Conservation (phyloP, 257 asterid species). For the Solanum clarkiae region DNA sequence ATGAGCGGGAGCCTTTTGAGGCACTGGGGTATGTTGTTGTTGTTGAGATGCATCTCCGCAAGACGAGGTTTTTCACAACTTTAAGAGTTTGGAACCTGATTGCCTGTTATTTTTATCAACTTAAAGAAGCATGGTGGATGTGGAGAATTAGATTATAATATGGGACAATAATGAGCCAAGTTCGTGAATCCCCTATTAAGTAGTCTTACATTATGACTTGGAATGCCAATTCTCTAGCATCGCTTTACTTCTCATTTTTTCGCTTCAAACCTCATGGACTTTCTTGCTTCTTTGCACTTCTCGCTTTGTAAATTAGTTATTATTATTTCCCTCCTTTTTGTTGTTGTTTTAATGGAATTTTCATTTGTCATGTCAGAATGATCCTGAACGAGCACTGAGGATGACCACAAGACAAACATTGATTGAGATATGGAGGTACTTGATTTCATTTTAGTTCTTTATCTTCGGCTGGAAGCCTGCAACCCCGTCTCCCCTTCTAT, state of each 20-base stretch:
- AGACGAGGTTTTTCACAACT: not conserved
- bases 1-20: too few species aligned
- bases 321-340: not conserved
- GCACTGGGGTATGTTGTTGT: too few species aligned
- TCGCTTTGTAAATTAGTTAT: not conserved
- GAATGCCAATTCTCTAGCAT: not conserved
- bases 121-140: not conserved
- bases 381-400: constrained; percentile 44
- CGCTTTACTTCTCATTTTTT: not conserved
- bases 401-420: constrained; percentile 65
- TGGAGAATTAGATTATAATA: not conserved
- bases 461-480: not conserved
- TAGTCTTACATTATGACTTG: not conserved
- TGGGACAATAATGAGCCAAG: not conserved
- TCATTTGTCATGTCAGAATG: constrained; percentile 31
- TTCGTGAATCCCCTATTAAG: not conserved
- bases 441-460: not conserved
- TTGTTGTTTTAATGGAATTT: not conserved
- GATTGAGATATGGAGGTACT: constrained; percentile 70
- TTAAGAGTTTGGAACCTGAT: not conserved
- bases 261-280: not conserved
- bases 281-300: not conserved
- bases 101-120: not conserved
- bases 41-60: not conserved
- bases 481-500: not conserved